These are phyloP conservation scores for Mixia osmundae DNA, from an alignment of 1,284 basidiomycete species.

Conservation along the genomic window DNA sequence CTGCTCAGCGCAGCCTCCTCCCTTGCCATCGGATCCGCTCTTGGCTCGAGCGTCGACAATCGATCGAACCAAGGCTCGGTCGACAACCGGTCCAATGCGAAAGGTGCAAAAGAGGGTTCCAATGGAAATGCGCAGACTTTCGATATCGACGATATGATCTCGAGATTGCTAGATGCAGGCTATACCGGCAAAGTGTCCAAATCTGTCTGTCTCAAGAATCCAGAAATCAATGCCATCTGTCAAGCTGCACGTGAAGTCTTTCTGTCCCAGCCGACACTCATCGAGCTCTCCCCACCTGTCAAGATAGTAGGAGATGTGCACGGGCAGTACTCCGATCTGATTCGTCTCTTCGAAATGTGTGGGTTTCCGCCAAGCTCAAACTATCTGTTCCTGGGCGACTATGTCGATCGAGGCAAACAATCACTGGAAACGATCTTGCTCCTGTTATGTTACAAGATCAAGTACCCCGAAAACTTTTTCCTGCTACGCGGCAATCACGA, in stretches of 20 bases:
- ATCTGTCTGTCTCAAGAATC: conserved; percentile 84
- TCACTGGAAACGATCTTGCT: conserved; percentile 73
- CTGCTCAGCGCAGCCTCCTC: conserved; percentile 5
- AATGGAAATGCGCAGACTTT: conserved; percentile 27
- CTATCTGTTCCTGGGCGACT: conserved; percentile 88
- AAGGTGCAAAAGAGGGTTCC: no score
- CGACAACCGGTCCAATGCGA: background rate
- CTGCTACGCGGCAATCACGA: conserved; percentile 85
- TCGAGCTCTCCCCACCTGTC: conserved; percentile 92
- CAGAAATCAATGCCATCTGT: conserved; percentile 86
- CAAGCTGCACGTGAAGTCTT: conserved; percentile 93
- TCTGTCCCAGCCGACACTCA: conserved; percentile 83
- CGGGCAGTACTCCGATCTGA: conserved; percentile 83
- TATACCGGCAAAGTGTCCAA: conserved; percentile 97
- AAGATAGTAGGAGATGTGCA: conserved; percentile 99
- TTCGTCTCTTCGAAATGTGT: conserved; percentile 97
- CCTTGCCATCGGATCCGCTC: background rate
- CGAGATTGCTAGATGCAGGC: conserved; percentile 81
- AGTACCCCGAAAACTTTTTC: conserved; percentile 96
- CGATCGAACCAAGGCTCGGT: conserved; percentile 1
- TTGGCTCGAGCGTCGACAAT: background rate
- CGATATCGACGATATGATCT: conserved; percentile 98
- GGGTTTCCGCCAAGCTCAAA: conserved; percentile 94
- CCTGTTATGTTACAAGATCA: conserved; percentile 35
- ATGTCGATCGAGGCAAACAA: conserved; percentile 87